Percentiles rank a stretch among this genome's conserved stretches.
Conservation (phyloP, 352 stramenopile genomes). For the Pythium oligandrum region DNA sequence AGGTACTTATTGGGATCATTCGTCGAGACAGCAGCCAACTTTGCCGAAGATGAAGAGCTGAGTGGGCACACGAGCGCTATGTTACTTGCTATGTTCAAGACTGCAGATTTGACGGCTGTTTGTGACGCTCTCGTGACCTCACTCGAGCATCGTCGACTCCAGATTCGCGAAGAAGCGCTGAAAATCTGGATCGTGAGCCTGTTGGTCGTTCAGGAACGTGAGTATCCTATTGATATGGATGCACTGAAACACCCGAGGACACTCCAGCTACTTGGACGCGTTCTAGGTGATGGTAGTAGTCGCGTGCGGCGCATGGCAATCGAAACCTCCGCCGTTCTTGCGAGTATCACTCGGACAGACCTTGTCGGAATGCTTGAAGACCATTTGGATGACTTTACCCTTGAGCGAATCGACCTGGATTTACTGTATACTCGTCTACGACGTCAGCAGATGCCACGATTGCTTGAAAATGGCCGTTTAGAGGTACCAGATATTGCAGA, state of each 20-base stretch:
- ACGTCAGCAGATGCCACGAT: conserved; percentile 25
- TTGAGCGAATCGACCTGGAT: conserved; percentile 49
- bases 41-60: conserved; percentile 40
- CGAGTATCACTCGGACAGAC: conserved; percentile 25
- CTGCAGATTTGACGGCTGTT: too few relatives aligned
- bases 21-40: conserved; percentile 50
- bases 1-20: too few relatives aligned
- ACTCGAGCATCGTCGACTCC: conserved; percentile 41
- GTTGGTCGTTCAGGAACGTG: conserved; percentile 17
- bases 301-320: conserved; percentile 39
- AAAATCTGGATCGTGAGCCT: conserved; percentile 55
- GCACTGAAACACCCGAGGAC: neutral
- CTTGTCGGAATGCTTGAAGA: conserved; percentile 40
- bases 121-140: neutral
- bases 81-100: too few relatives aligned
- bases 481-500: too few relatives aligned
- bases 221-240: neutral
- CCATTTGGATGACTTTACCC: conserved; percentile 41
- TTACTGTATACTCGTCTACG: conserved; percentile 30
- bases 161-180: conserved; percentile 58
- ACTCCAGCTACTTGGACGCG: conserved; percentile 33
- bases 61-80: too few relatives aligned
- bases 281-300: conserved; percentile 42
- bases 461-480: conserved; percentile 34
- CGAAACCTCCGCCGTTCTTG: conserved; percentile 36